Evolutionary conservation across 1,139 yeast genomes (phyloP).

Genomic region (Saccharomyces hybrid): DNA sequence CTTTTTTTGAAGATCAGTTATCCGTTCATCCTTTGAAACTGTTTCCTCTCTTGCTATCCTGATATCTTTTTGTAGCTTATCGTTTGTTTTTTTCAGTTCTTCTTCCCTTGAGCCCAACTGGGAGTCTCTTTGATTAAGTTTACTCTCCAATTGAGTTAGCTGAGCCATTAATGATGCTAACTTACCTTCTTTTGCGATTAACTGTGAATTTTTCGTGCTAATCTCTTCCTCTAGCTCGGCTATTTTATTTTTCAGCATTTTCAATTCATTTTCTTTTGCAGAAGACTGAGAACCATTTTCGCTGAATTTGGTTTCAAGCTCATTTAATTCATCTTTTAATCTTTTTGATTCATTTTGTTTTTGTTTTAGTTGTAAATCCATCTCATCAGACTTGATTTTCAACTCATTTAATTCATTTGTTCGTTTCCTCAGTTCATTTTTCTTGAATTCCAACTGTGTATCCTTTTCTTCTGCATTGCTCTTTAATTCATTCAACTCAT

Average conservation of each 20-base stretch:
- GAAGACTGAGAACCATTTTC: conserved; percentile 11
- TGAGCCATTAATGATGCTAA: background rate
- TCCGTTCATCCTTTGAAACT: background rate
- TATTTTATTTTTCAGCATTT: conserved; percentile 13
- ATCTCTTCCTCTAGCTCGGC: conserved; percentile 1
- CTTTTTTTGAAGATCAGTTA: background rate
- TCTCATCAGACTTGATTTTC: conserved; percentile 10
- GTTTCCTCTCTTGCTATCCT: background rate
- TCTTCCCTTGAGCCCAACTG: background rate
- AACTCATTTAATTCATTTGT: conserved; percentile 29
- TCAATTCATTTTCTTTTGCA: conserved; percentile 4
- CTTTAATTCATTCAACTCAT: conserved; percentile 6
- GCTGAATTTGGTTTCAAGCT: conserved; percentile 11
- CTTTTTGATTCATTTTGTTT: conserved; percentile 6
- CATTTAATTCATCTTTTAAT: conserved; percentile 1
- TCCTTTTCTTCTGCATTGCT: conserved; percentile 10
- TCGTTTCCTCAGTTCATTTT: conserved; percentile 6
- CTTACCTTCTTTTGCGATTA: background rate
- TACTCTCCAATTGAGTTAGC: conserved; percentile 1
- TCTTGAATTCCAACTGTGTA: conserved; percentile 10
- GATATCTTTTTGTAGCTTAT: background rate
- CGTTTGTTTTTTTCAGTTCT: background rate
- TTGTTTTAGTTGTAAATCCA: conserved; percentile 6
- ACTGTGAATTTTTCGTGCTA: background rate
- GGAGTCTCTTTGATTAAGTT: conserved; percentile 1